A percentile compares a stretch with the other conserved stretches of the same genome.
Evolutionary conservation across 192 early-diverging fungal species (phyloP).

Genomic region (Umbelopsis sp.): DNA sequence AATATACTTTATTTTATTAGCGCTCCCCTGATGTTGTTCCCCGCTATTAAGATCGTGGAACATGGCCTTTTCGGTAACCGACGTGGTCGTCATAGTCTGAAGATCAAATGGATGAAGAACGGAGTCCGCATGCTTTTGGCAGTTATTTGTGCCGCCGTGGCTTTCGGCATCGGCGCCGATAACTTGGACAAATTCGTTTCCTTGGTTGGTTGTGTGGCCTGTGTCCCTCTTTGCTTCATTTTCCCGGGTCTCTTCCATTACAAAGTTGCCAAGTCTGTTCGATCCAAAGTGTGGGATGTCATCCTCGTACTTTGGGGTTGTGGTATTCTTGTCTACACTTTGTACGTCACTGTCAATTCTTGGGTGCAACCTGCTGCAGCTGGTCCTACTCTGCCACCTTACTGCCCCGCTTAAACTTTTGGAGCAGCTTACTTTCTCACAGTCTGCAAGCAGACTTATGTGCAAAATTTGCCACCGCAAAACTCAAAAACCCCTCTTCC

Average conservation of each 20-base stretch:
- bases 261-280: constrained; percentile 49
- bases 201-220: constrained; percentile 81
- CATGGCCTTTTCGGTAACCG: constrained; percentile 69
- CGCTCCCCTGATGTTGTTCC: constrained; percentile 84
- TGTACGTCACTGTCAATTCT: constrained; percentile 68
- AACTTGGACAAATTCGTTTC: constrained; percentile 88
- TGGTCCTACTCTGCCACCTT: constrained; percentile 15
- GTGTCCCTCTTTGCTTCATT: constrained; percentile 74
- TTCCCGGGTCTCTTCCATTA: constrained; percentile 87
- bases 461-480: no score
- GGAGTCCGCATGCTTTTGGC: constrained; percentile 64
- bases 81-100: constrained; percentile 44
- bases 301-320: constrained; percentile 66
- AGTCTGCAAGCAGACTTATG: no score
- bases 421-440: no score
- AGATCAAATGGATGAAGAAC: constrained; percentile 77
- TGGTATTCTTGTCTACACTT: constrained; percentile 76
- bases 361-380: constrained; percentile 37
- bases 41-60: constrained; percentile 84
- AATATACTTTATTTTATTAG: constrained; percentile 20
- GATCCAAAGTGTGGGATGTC: constrained; percentile 55
- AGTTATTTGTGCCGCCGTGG: constrained; percentile 63
- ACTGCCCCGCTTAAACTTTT: constrained; percentile 20
- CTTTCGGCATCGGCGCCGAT: constrained; percentile 65
- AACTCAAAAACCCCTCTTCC: no score